A percentile compares a stretch with the other conserved stretches of the same genome.
These are phyloP conservation scores for Eustoma russellianum DNA, from an alignment of 257 asterid species.

Conservation along the genomic window DNA sequence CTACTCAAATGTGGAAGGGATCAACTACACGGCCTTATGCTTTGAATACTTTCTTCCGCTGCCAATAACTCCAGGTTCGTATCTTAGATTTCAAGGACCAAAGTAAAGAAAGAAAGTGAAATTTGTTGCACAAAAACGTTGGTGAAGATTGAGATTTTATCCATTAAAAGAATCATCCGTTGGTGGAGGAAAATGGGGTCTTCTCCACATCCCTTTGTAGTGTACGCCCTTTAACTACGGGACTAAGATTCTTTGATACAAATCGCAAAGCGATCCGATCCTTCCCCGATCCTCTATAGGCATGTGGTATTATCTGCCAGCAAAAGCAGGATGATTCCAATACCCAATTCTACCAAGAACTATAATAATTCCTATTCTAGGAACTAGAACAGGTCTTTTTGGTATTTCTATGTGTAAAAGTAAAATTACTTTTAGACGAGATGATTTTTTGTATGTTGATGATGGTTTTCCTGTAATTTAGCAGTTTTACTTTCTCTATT, in stretches of 20 bases:
- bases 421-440: constrained; percentile 36
- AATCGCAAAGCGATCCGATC: too few relatives aligned
- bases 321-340: constrained; percentile 70
- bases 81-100: too few relatives aligned
- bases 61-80: too few relatives aligned
- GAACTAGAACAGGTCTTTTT: constrained; percentile 92
- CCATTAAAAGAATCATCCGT: too few relatives aligned
- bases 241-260: too few relatives aligned
- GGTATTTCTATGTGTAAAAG: constrained; percentile 58
- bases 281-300: too few relatives aligned
- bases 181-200: too few relatives aligned
- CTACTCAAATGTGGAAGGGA: constrained; percentile 34
- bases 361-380: constrained; percentile 72
- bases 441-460: constrained; percentile 29
- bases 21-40: constrained; percentile 13
- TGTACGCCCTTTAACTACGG: too few relatives aligned
- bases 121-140: too few relatives aligned
- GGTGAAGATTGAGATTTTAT: too few relatives aligned
- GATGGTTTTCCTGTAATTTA: constrained; percentile 19
- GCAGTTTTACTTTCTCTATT: constrained; percentile 11
- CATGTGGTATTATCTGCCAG: constrained; percentile 75
- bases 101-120: too few relatives aligned
- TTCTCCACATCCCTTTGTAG: too few relatives aligned
- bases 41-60: constrained; percentile 24
- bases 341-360: constrained; percentile 50